Percentiles rank a stretch among this genome's conserved stretches.
phyloP scores from a whole-genome alignment of 2,329 filamentous ascomycete species.

The Helotiales sp. region DNA sequence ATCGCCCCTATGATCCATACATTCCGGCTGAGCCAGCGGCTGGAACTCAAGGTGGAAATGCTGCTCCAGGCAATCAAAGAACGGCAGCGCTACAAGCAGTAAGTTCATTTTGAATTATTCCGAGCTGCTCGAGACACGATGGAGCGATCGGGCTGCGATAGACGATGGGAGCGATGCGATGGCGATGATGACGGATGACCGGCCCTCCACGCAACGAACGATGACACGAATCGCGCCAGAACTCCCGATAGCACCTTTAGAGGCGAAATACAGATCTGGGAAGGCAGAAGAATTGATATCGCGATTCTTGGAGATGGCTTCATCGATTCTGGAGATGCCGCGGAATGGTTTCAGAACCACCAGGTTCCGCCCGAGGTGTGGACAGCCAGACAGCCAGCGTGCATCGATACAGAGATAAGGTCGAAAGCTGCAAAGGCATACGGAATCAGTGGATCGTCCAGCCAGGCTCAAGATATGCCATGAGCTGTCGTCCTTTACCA shows the following conservation, averaged over 20 bases:
- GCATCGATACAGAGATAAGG: neutral
- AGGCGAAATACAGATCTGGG: neutral
- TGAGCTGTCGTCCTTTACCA: neutral
- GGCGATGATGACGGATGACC: constrained; percentile 2
- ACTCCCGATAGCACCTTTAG: neutral
- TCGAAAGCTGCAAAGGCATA: neutral
- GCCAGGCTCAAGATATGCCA: neutral
- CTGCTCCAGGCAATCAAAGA: constrained; percentile 57
- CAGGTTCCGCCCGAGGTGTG: neutral
- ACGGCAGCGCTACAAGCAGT: constrained; percentile 83
- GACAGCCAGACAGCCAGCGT: neutral
- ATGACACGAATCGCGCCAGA: neutral
- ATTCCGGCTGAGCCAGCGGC: constrained; percentile 39
- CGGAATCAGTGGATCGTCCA: neutral
- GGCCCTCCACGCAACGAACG: constrained; percentile 2
- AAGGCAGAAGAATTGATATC: neutral
- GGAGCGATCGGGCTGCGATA: constrained; percentile 30
- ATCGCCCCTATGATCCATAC: constrained; percentile 44
- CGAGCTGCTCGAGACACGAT: constrained; percentile 13
- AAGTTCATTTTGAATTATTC: constrained; percentile 52
- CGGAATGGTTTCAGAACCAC: constrained; percentile 31
- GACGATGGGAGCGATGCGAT: constrained; percentile 12
- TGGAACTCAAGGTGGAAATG: constrained; percentile 45
- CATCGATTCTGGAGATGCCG: constrained; percentile 18
- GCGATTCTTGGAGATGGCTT: constrained; percentile 10